Conservation (phyloP, 805 yeast species). For the Cyberlindnera nakhonratchasimensis region DNA sequence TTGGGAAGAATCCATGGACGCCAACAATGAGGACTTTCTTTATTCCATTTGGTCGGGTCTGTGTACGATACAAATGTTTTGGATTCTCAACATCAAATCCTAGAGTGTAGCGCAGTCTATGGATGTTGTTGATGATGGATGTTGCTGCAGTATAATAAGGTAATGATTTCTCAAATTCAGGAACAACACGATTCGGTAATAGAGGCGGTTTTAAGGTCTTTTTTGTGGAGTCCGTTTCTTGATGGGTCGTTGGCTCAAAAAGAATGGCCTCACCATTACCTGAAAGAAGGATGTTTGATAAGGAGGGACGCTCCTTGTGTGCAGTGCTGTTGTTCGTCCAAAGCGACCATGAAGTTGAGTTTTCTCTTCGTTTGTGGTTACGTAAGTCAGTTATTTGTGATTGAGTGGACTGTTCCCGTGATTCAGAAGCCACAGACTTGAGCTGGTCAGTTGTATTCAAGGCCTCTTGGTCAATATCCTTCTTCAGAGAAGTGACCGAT, state of each 20-base stretch:
- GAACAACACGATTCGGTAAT: conserved; percentile 25
- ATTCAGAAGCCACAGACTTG: conserved; percentile 13
- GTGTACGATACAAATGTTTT: conserved; percentile 25
- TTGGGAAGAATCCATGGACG: conserved; percentile 95
- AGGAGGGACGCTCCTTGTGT: conserved; percentile 11
- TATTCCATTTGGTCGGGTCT: conserved; percentile 25
- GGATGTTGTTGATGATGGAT: conserved; percentile 22
- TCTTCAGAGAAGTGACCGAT: conserved; percentile 22
- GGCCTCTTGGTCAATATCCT: conserved; percentile 16
- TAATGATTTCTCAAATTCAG: conserved; percentile 25
- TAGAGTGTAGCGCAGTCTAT: conserved; percentile 22
- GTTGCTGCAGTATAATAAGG: conserved; percentile 20
- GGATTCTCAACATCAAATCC: conserved; percentile 29
- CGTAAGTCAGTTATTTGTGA: neutral
- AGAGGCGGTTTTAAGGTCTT: conserved; percentile 4
- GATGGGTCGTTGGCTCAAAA: conserved; percentile 21
- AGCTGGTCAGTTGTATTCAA: conserved; percentile 9
- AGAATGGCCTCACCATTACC: conserved; percentile 26
- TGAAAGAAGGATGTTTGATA: conserved; percentile 20
- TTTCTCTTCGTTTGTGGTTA: conserved; percentile 9
- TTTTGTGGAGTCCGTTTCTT: neutral
- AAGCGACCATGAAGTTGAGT: conserved; percentile 27
- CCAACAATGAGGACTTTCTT: conserved; percentile 80
- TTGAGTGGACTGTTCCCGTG: neutral
- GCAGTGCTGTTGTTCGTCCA: conserved; percentile 20